Base-by-base conservation (phyloP, 805 yeast genomes). In the Saturnispora kantuleensis region DNA sequence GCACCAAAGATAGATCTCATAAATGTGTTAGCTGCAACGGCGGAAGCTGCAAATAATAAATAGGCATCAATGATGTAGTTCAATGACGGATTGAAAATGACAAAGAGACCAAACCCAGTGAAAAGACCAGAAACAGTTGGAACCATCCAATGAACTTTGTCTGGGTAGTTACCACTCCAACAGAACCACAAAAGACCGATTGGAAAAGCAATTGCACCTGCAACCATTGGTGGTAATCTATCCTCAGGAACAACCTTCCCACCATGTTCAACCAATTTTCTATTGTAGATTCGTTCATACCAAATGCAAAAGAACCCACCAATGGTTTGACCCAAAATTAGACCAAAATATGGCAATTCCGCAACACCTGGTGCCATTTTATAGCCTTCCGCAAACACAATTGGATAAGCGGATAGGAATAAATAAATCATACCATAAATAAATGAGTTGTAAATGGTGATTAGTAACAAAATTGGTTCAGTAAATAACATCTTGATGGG, bases 131-230 rank as follows among this genome's bases (percentile, higher is more conserved):
- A 77, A 28, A 76, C 63, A 2, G 83, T 73, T 35, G 94, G 93
- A n/a, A 76, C 84, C 54, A 79, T 80, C 90, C 90, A 88, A 58
- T 81, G 95, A 33, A 85, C 76, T 1, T 63, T 63, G 31, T 79
- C 62, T 40, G 75, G 80, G 62, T 79, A 88, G 50, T 76, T 73
- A 58, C 95, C 96, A 9, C 90, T 68, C 96, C 96, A 88, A 46
- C 84, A 76, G 60, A 88, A 70, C 95, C 95, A 84, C 56, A 87
- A 70, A 50, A 87, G 67, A 43, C 96, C 96, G 43, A 77, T 68
- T 28, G 94, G 82, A 67, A 88, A 85, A 8, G 73, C 58, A 44
- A 84, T 51, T 18, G 81, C 79, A 30, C 95, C 89, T 36, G 73
- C 62, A 64, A 85, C 74, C 82, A 87, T 76, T 31, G 89, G 79